Evolutionary conservation across 768 basidiomycete genomes (phyloP).

Genomic region (Serendipita indica): DNA sequence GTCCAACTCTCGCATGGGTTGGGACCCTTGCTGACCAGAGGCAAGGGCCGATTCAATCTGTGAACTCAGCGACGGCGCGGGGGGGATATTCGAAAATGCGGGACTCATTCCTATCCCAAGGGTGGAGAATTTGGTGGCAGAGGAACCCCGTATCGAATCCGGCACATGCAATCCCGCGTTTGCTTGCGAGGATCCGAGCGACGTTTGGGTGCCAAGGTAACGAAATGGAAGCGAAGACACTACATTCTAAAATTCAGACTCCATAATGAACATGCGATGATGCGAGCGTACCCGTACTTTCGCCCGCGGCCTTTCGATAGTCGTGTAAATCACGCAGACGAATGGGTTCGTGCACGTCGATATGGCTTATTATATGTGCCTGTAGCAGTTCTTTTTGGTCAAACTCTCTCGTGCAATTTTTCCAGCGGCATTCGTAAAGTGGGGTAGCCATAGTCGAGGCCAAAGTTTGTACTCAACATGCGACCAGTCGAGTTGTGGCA

Average conservation of each 20-base stretch:
- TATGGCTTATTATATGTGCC: slow-evolving; percentile 1
- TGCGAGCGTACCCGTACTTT: not conserved
- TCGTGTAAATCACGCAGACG: not conserved
- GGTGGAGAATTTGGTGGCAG: not conserved
- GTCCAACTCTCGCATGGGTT: no score
- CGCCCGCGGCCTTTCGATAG: not conserved
- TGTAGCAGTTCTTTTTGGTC: not conserved
- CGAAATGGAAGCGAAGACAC: no score
- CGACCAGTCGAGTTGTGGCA: no score
- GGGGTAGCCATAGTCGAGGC: not conserved
- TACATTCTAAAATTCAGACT: not conserved
- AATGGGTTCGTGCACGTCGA: not conserved
- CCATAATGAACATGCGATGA: not conserved
- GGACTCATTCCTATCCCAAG: not conserved
- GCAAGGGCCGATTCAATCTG: not conserved
- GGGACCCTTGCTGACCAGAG: no score
- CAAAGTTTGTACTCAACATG: not conserved
- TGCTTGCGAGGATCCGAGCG: not conserved
- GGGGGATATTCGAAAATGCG: not conserved
- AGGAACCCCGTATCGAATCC: not conserved
- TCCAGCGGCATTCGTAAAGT: slow-evolving; percentile 6
- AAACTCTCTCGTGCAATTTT: not conserved
- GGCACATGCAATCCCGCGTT: not conserved
- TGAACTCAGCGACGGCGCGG: not conserved
- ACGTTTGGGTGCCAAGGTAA: not conserved